Percentiles rank a stretch among this genome's conserved stretches.
Evolutionary conservation across 2,329 filamentous ascomycete species (phyloP).

Genomic region (Penicillium sp.): DNA sequence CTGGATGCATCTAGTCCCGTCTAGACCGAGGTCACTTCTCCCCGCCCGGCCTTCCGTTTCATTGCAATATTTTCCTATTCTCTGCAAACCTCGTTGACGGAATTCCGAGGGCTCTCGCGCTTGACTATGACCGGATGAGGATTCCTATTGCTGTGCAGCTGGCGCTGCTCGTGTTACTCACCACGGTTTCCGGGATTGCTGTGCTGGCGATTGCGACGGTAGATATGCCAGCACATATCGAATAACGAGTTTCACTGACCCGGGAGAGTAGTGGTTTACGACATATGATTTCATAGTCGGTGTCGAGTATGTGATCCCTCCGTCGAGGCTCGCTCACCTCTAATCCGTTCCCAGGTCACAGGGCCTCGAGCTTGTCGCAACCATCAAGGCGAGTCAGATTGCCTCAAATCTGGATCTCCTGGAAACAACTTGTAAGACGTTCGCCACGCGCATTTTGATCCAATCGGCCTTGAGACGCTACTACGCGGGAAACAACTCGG

Average conservation of each 20-base stretch:
- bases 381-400: slow-evolving; percentile 81
- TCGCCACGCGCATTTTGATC: slow-evolving; percentile 64
- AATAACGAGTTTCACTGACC: neutral
- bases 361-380: slow-evolving; percentile 75
- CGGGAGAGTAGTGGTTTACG: slow-evolving; percentile 53
- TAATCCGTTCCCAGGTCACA: slow-evolving; percentile 46
- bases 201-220: slow-evolving; percentile 71
- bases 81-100: neutral
- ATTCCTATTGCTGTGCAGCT: slow-evolving; percentile 88
- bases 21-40: neutral
- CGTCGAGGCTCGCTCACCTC: neutral
- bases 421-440: slow-evolving; percentile 71
- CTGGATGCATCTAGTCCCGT: slow-evolving; percentile 1
- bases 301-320: slow-evolving; percentile 46
- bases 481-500: slow-evolving; percentile 54
- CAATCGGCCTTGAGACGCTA: slow-evolving; percentile 56
- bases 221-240: slow-evolving; percentile 8
- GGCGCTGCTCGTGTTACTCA: slow-evolving; percentile 73
- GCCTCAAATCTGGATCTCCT: slow-evolving; percentile 77
- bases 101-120: neutral
- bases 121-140: slow-evolving; percentile 60
- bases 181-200: slow-evolving; percentile 72
- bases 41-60: neutral
- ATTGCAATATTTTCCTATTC: neutral
- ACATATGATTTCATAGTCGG: slow-evolving; percentile 63